phyloP scores from a whole-genome alignment of 2,329 filamentous ascomycete species.

The Fusarium sp. region DNA sequence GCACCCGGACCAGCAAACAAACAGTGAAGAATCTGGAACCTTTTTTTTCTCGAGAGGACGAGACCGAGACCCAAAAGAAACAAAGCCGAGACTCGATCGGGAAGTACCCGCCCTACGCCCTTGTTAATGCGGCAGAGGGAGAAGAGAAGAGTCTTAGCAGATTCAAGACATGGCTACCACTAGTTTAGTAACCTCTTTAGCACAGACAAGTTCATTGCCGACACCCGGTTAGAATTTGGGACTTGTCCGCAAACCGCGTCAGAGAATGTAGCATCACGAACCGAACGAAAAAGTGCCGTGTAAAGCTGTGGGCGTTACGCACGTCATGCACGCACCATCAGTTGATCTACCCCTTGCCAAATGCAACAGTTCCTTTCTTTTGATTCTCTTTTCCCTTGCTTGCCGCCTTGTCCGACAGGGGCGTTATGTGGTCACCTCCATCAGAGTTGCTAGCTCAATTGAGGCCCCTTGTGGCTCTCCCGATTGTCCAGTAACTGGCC shows the following conservation, averaged over 20 bases:
- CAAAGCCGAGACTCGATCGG: constrained; percentile 14
- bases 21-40: not conserved
- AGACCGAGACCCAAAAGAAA: not conserved
- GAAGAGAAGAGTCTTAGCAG: not conserved
- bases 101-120: constrained; percentile 4
- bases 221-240: not conserved
- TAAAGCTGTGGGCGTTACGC: not conserved
- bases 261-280: not conserved
- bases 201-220: not conserved
- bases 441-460: not conserved
- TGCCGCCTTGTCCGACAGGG: not conserved
- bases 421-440: not conserved
- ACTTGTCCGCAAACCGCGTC: not conserved
- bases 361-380: not conserved
- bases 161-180: constrained; percentile 16
- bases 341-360: not conserved
- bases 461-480: constrained; percentile 7
- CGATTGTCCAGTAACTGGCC: not conserved
- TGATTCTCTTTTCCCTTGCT: not conserved
- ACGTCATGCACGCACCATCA: constrained; percentile 1
- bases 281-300: not conserved
- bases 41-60: not conserved
- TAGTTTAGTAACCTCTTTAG: not conserved
- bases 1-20: not conserved
- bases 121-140: not conserved